These are phyloP conservation scores for Suhomyces coccinellae DNA, from an alignment of 1,139 yeast species.

Conservation along the genomic window DNA sequence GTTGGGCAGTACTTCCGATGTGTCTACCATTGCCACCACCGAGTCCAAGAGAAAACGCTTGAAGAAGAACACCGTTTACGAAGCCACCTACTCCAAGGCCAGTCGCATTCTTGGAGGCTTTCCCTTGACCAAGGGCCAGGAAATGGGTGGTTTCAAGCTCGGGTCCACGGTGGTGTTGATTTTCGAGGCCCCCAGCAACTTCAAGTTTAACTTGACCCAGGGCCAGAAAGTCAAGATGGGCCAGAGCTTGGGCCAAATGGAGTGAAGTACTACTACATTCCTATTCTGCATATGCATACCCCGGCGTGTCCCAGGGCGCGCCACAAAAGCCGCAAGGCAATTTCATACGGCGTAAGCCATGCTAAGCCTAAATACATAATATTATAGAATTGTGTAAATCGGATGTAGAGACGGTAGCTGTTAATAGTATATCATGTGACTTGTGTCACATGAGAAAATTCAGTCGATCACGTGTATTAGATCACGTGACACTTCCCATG, in stretches of 20 bases:
- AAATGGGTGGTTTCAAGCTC: conserved; percentile 94
- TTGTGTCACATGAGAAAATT: too few species aligned
- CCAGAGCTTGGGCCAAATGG: conserved; percentile 65
- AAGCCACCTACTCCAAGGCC: conserved; percentile 87
- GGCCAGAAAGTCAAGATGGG: conserved; percentile 89
- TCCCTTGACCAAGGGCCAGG: conserved; percentile 89
- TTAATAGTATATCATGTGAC: too few species aligned
- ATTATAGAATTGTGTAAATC: too few species aligned
- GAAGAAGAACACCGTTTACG: conserved; percentile 82
- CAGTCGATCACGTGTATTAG: too few species aligned
- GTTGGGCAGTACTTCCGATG: conserved; percentile 18
- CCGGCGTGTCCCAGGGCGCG: background rate
- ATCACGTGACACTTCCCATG: too few species aligned
- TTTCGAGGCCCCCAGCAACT: conserved; percentile 88
- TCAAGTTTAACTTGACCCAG: conserved; percentile 64
- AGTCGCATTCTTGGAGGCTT: conserved; percentile 79
- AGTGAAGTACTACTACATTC: background rate
- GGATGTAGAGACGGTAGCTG: too few species aligned
- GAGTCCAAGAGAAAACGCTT: conserved; percentile 34
- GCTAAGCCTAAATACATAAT: too few species aligned
- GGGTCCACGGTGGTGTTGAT: conserved; percentile 96
- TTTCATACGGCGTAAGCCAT: too few species aligned
- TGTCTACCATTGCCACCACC: conserved; percentile 17
- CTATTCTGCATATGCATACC: background rate
- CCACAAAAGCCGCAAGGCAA: background rate